phyloP scores from a whole-genome alignment of 495 filamentous ascomycete species.

The Penicillium soppii region DNA sequence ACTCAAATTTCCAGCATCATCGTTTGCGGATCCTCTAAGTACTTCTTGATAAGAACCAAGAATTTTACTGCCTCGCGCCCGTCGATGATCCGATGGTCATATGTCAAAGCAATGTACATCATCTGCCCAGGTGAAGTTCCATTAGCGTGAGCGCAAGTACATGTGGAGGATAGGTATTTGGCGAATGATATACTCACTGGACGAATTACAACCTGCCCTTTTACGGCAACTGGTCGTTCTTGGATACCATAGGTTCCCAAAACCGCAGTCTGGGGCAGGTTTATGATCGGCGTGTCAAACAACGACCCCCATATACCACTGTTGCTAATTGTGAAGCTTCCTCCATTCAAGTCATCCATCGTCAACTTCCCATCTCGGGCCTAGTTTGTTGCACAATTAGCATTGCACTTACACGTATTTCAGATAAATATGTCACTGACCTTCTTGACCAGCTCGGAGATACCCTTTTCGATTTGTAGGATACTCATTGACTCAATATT shows the following conservation, averaged over 20 bases:
- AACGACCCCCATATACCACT: constrained; percentile 66
- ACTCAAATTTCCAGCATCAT: constrained; percentile 58
- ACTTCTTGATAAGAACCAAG: constrained; percentile 76
- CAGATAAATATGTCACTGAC: constrained; percentile 28
- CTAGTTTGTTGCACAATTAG: constrained; percentile 41
- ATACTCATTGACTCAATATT: constrained; percentile 79
- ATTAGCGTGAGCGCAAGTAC: no score
- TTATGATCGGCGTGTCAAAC: constrained; percentile 93
- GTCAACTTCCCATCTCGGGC: constrained; percentile 87
- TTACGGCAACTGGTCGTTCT: constrained; percentile 74
- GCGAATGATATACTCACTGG: constrained; percentile 47
- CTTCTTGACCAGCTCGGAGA: constrained; percentile 85
- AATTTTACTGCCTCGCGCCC: constrained; percentile 88
- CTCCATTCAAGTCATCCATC: constrained; percentile 92
- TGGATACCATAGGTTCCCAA: constrained; percentile 88
- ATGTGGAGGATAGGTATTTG: no score
- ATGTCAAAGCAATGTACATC: constrained; percentile 93
- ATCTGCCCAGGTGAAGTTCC: no score
- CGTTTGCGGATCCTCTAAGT: constrained; percentile 80
- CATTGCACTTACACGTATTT: not conserved
- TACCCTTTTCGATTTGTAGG: constrained; percentile 77
- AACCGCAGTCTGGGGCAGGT: constrained; percentile 82
- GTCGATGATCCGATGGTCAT: constrained; percentile 85
- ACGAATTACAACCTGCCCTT: constrained; percentile 80
- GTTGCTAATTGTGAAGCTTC: constrained; percentile 96